Evolutionary conservation across 108 stramenopile species (phyloP).

Genomic region (Schizochytrium sp.): DNA sequence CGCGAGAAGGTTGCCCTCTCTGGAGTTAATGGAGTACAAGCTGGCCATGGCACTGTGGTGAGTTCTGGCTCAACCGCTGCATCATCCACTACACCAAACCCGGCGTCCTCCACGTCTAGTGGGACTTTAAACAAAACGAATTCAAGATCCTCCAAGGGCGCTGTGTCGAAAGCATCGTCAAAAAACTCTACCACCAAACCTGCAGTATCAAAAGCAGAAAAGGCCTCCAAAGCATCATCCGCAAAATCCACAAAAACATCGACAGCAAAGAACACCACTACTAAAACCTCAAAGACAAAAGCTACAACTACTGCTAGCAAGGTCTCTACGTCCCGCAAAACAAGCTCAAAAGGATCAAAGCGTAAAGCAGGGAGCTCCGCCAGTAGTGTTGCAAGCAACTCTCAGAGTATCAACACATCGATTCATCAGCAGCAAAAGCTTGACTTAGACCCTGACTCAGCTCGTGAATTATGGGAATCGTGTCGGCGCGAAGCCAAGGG

Average conservation of each 20-base stretch:
- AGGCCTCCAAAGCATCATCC: background rate
- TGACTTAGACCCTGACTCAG: constrained; percentile 28
- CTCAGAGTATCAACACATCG: background rate
- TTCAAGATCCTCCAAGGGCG: background rate
- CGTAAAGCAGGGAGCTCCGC: background rate
- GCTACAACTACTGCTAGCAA: background rate
- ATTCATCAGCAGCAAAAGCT: background rate
- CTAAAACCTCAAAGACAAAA: background rate
- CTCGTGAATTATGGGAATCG: constrained; percentile 12
- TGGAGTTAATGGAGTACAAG: constrained; percentile 6
- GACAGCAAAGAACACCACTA: background rate
- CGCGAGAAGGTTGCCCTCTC: constrained; percentile 14
- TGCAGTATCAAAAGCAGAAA: background rate
- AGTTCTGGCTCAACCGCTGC: background rate
- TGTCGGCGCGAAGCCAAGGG: constrained; percentile 26
- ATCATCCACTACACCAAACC: background rate
- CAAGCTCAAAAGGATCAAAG: background rate
- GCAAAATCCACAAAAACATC: background rate
- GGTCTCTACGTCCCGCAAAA: background rate
- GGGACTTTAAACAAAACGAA: background rate
- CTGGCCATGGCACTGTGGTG: background rate
- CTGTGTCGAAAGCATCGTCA: background rate
- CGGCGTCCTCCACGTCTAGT: background rate
- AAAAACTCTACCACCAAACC: background rate
- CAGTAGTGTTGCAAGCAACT: background rate